Evolutionary conservation across 2,329 filamentous ascomycete species (phyloP).

Genomic region (Fusarium agapanthi): DNA sequence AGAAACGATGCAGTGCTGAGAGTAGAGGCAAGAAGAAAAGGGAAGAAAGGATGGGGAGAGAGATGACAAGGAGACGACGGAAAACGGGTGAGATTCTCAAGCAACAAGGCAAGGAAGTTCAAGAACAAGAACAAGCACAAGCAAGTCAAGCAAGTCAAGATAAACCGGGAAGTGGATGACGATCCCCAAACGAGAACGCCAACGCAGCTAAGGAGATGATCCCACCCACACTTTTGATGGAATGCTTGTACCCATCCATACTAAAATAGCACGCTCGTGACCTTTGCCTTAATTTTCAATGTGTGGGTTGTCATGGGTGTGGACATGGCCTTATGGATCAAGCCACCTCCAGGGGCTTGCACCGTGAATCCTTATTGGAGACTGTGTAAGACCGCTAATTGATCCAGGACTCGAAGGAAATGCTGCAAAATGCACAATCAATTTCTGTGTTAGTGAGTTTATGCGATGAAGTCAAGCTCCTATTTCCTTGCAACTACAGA

Average conservation of each 20-base stretch:
- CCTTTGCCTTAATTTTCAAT: conserved; percentile 13
- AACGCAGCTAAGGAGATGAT: conserved; percentile 26
- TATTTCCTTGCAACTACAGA: background rate
- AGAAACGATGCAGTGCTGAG: conserved; percentile 10
- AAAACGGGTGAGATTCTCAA: conserved; percentile 27
- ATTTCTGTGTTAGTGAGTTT: background rate
- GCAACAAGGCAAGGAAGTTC: conserved; percentile 12
- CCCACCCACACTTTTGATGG: conserved; percentile 20
- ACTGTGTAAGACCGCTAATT: conserved; percentile 17
- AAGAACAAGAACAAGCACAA: conserved; percentile 11
- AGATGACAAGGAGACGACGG: conserved; percentile 10
- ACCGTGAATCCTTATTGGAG: background rate
- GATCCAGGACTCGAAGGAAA: background rate
- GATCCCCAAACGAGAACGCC: conserved; percentile 37
- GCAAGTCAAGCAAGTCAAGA: conserved; percentile 7
- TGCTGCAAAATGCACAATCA: background rate
- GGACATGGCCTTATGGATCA: conserved; percentile 40
- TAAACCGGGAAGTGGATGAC: conserved; percentile 42
- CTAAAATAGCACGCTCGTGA: conserved; percentile 15
- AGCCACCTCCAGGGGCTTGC: conserved; percentile 33
- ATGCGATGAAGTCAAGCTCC: background rate
- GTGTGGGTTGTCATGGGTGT: conserved; percentile 10
- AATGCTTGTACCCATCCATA: conserved; percentile 16
- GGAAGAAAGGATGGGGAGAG: background rate
- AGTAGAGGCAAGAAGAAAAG: background rate